A percentile compares a stretch with the other conserved stretches of the same genome.
These are phyloP conservation scores for Trypanosoma boissoni DNA, from an alignment of 208 protist species.

Conservation along the genomic window DNA sequence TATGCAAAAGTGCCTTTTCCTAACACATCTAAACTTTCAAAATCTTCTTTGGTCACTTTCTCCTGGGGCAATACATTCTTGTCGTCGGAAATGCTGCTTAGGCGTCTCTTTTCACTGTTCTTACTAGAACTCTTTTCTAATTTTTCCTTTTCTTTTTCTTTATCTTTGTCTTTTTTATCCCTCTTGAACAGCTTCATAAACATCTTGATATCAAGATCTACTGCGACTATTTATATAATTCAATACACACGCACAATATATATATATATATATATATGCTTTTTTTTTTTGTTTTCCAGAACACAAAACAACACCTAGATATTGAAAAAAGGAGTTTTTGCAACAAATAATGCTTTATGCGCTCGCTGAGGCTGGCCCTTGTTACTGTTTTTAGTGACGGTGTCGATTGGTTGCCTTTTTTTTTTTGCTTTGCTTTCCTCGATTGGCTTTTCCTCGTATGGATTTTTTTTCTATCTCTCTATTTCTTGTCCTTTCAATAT, in stretches of 20 bases:
- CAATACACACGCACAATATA: slow-evolving; percentile 1
- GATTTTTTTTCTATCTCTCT: too few relatives aligned
- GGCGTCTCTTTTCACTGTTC: slow-evolving; percentile 22
- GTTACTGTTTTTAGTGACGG: too few relatives aligned
- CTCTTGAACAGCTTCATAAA: slow-evolving; percentile 85
- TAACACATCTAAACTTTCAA: slow-evolving; percentile 89
- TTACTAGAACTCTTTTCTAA: slow-evolving; percentile 15
- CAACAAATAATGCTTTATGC: too few relatives aligned
- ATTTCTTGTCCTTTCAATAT: too few relatives aligned
- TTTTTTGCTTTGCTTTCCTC: too few relatives aligned
- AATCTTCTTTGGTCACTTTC: slow-evolving; percentile 91
- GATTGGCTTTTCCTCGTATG: too few relatives aligned
- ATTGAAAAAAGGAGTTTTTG: too few relatives aligned
- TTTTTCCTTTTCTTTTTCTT: slow-evolving; percentile 63
- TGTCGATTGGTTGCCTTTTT: too few relatives aligned
- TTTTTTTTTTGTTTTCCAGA: too few relatives aligned
- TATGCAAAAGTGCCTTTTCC: slow-evolving; percentile 95
- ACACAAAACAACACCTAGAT: too few relatives aligned
- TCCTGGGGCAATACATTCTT: slow-evolving; percentile 39
- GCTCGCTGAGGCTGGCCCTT: too few relatives aligned
- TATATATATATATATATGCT: slow-evolving; percentile 1
- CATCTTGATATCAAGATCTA: slow-evolving; percentile 39
- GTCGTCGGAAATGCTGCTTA: too few relatives aligned
- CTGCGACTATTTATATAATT: not conserved
- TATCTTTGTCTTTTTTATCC: slow-evolving; percentile 85